Percentiles rank a stretch among this genome's conserved stretches.
Evolutionary conservation across 129 eudicot genomes (phyloP).

Genomic region (Helianthus tuberosus): DNA sequence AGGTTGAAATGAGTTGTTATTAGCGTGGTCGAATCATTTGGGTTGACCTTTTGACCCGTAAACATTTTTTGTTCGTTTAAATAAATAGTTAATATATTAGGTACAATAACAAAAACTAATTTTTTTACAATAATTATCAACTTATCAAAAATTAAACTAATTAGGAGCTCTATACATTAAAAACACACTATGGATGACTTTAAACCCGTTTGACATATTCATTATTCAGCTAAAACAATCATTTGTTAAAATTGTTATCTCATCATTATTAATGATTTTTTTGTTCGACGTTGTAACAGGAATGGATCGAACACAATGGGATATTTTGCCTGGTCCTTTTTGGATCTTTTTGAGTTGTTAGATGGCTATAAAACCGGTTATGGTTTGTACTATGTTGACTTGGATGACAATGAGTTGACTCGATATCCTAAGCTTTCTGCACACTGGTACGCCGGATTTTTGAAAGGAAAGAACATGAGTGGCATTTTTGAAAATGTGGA

Average conservation of each 20-base stretch:
- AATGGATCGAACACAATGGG: constrained; percentile 56
- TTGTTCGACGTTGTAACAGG: constrained; percentile 27
- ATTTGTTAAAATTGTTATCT: background rate
- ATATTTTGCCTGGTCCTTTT: constrained; percentile 56
- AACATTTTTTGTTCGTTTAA: background rate
- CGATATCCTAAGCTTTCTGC: constrained; percentile 61
- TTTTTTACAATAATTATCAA: no score
- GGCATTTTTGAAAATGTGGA: constrained; percentile 10
- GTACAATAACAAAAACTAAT: no score
- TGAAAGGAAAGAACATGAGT: constrained; percentile 42
- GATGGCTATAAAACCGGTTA: constrained; percentile 32
- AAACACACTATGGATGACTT: background rate
- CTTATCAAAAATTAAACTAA: background rate
- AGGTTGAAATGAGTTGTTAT: background rate
- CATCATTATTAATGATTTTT: background rate
- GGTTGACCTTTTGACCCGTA: background rate
- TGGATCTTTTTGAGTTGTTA: constrained; percentile 46
- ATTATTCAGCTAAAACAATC: background rate
- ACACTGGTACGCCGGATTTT: constrained; percentile 50
- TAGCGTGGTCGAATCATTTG: background rate
- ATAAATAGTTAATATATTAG: no score
- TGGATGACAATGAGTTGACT: constrained; percentile 43
- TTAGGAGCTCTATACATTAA: background rate
- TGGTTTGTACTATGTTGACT: constrained; percentile 55
- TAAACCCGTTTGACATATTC: no score